A percentile compares a stretch with the other conserved stretches of the same genome.
Evolutionary conservation across 2,329 filamentous ascomycete genomes (phyloP).

Genomic region (Geosmithia putterillii): DNA sequence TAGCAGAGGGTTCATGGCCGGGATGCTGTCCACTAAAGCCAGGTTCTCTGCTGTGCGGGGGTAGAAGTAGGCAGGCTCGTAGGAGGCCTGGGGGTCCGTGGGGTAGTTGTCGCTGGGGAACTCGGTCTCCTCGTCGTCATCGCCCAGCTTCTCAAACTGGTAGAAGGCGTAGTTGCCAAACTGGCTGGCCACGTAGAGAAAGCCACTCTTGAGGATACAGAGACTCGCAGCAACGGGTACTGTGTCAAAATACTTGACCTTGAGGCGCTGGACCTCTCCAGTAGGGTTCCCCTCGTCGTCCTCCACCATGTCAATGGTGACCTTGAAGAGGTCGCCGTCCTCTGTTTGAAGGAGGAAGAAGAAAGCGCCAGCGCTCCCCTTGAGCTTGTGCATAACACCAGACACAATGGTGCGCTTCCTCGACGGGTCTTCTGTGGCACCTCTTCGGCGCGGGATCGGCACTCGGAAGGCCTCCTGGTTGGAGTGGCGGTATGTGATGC

Average conservation of each 20-base stretch:
- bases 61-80: conserved; percentile 74
- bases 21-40: conserved; percentile 70
- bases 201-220: conserved; percentile 90
- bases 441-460: conserved; percentile 75
- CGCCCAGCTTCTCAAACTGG: conserved; percentile 92
- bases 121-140: conserved; percentile 83
- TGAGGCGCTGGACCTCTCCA: conserved; percentile 69
- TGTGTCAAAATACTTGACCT: conserved; percentile 97
- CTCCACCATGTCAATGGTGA: conserved; percentile 83
- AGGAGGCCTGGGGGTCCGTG: conserved; percentile 57
- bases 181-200: conserved; percentile 84
- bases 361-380: conserved; percentile 70
- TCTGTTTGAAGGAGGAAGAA: conserved; percentile 95
- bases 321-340: conserved; percentile 96
- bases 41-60: conserved; percentile 72
- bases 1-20: conserved; percentile 82
- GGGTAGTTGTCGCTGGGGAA: conserved; percentile 77
- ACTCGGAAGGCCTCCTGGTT: conserved; percentile 85
- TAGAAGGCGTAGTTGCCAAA: conserved; percentile 92
- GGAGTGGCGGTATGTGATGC: conserved; percentile 91
- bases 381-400: conserved; percentile 96
- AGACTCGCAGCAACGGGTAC: conserved; percentile 79
- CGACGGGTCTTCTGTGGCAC: conserved; percentile 82
- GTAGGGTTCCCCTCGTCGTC: conserved; percentile 68
- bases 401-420: conserved; percentile 78